Evolutionary conservation across 768 basidiomycete genomes (phyloP).

Genomic region (Collybiopsis luxurians): DNA sequence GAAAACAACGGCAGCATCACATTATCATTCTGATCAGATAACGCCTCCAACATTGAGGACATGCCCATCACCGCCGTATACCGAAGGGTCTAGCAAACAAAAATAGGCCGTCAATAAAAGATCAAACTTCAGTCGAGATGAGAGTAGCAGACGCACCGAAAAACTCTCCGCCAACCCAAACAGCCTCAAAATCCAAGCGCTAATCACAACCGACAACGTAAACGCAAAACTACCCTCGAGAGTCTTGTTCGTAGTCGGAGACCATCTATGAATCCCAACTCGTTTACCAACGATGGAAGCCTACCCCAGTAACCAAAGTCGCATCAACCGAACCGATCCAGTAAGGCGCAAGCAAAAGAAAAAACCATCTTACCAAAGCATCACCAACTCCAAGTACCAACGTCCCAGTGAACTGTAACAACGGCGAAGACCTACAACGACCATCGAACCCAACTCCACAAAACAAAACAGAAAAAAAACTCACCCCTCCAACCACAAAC

Average conservation of each 20-base stretch:
- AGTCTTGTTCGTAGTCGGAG: slow-evolving; percentile 80
- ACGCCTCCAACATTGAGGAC: slow-evolving; percentile 79
- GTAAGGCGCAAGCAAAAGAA: neutral
- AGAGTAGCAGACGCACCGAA: slow-evolving; percentile 54
- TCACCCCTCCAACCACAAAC: slow-evolving; percentile 93
- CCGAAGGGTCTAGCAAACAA: slow-evolving; percentile 48
- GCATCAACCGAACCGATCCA: no score
- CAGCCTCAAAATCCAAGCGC: slow-evolving; percentile 69
- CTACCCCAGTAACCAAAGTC: slow-evolving; percentile 32
- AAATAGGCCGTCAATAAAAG: neutral
- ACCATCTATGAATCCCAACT: slow-evolving; percentile 81
- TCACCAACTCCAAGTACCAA: slow-evolving; percentile 91
- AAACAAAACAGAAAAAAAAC: slow-evolving; percentile 29
- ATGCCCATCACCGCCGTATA: slow-evolving; percentile 65
- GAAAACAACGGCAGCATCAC: slow-evolving; percentile 93
- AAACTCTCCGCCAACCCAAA: slow-evolving; percentile 70
- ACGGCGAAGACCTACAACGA: slow-evolving; percentile 34
- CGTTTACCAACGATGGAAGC: slow-evolving; percentile 92
- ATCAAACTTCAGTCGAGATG: neutral
- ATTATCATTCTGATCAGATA: slow-evolving; percentile 97
- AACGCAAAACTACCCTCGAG: slow-evolving; percentile 90
- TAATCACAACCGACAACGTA: slow-evolving; percentile 61
- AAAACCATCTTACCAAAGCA: slow-evolving; percentile 78
- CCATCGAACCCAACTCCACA: neutral
- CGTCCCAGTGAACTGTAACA: slow-evolving; percentile 77